Evolutionary conservation across 352 stramenopile genomes (phyloP).

Genomic region (Pythium chondricola): DNA sequence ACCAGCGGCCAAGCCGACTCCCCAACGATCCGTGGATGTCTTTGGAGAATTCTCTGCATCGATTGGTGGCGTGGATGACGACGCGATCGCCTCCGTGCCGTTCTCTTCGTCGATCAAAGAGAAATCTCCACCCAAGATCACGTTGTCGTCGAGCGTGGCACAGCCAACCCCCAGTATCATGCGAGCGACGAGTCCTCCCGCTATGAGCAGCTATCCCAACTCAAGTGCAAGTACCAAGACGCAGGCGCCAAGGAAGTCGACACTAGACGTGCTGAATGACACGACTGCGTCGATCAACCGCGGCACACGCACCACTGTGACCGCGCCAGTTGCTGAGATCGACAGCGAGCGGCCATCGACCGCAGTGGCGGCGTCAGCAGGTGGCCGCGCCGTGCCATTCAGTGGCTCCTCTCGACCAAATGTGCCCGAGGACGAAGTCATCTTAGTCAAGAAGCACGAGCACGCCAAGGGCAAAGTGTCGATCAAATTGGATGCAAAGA

Average conservation of each 20-base stretch:
- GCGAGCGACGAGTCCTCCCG: slow-evolving; percentile 3
- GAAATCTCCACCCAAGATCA: slow-evolving; percentile 21
- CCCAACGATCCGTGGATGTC: slow-evolving; percentile 27
- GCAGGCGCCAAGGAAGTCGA: slow-evolving; percentile 42
- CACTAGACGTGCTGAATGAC: slow-evolving; percentile 68
- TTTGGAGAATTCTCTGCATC: slow-evolving; percentile 25
- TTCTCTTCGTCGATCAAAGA: slow-evolving; percentile 20
- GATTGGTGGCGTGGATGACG: slow-evolving; percentile 7
- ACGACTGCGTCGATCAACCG: slow-evolving; percentile 34
- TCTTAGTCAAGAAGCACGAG: slow-evolving; percentile 62
- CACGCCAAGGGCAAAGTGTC: slow-evolving; percentile 22
- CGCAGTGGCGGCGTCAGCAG: slow-evolving; percentile 19
- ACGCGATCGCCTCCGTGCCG: slow-evolving; percentile 15
- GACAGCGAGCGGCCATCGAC: slow-evolving; percentile 14
- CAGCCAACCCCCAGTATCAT: slow-evolving; percentile 6
- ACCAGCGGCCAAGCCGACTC: slow-evolving; percentile 22
- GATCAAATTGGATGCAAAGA: slow-evolving; percentile 16
- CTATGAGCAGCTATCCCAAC: neutral
- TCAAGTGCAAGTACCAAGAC: neutral
- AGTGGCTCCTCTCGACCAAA: slow-evolving; percentile 44
- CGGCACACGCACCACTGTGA: neutral
- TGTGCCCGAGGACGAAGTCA: slow-evolving; percentile 59
- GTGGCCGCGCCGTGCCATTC: slow-evolving; percentile 46
- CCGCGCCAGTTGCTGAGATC: neutral
- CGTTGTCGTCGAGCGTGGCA: neutral